phyloP scores from a whole-genome alignment of 108 stramenopile species.

The Nitzschia inconspicua region DNA sequence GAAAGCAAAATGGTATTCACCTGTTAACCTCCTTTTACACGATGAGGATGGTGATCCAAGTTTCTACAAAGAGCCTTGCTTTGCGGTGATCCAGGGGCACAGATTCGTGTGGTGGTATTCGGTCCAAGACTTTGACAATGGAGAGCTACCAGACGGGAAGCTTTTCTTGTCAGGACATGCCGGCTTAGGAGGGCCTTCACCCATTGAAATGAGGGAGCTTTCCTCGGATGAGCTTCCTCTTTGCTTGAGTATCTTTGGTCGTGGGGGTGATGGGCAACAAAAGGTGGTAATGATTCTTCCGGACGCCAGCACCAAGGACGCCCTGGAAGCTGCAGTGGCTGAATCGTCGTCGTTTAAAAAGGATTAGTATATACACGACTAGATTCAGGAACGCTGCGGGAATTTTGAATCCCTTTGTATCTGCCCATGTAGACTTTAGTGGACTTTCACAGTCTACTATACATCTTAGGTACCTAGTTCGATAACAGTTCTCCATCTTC shows the following conservation, averaged over 20 bases:
- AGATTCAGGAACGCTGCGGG: neutral
- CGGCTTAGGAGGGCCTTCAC: slow-evolving; percentile 73
- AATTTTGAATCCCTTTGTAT: too few relatives aligned
- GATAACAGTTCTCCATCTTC: too few relatives aligned
- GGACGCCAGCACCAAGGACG: slow-evolving; percentile 28
- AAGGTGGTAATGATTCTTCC: slow-evolving; percentile 51
- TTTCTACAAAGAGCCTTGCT: slow-evolving; percentile 53
- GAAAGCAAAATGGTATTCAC: slow-evolving; percentile 68
- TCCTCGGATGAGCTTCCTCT: slow-evolving; percentile 21
- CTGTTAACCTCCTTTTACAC: slow-evolving; percentile 14
- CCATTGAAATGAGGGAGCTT: slow-evolving; percentile 65
- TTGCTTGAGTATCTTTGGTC: slow-evolving; percentile 62
- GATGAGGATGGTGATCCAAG: slow-evolving; percentile 4
- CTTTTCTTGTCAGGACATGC: slow-evolving; percentile 80
- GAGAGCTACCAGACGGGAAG: slow-evolving; percentile 61
- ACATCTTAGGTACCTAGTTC: too few relatives aligned
- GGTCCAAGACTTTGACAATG: slow-evolving; percentile 72
- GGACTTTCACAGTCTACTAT: too few relatives aligned
- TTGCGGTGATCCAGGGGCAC: slow-evolving; percentile 78
- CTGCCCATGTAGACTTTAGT: too few relatives aligned
- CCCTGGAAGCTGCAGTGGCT: slow-evolving; percentile 48
- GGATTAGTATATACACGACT: too few relatives aligned
- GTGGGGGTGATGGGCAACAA: slow-evolving; percentile 45
- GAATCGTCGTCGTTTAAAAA: slow-evolving; percentile 15
- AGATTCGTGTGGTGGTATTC: slow-evolving; percentile 82